Evolutionary conservation across 2,329 filamentous ascomycete species (phyloP).

Genomic region (Sporothrix sp.): DNA sequence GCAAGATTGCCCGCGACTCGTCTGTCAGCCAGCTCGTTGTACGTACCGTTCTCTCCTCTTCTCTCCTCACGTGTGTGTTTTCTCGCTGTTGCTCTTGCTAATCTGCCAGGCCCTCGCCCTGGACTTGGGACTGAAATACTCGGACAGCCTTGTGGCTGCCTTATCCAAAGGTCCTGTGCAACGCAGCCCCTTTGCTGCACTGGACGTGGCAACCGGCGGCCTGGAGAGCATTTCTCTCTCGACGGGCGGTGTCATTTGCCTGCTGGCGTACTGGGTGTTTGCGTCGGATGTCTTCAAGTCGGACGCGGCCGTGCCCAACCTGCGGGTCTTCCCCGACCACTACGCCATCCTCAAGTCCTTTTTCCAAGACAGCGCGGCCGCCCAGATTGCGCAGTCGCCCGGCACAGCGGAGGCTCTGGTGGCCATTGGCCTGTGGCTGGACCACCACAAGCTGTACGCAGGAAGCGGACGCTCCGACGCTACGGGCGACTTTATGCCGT

Average conservation of each 20-base stretch:
- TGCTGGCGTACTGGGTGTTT: slow-evolving; percentile 54
- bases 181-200: slow-evolving; percentile 34
- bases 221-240: slow-evolving; percentile 48
- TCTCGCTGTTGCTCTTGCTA: background rate
- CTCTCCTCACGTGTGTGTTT: background rate
- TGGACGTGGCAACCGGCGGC: slow-evolving; percentile 17
- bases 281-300: slow-evolving; percentile 52
- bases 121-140: slow-evolving; percentile 46
- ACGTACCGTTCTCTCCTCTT: slow-evolving; percentile 14
- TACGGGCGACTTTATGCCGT: slow-evolving; percentile 40
- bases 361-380: slow-evolving; percentile 40
- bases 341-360: slow-evolving; percentile 43
- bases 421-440: slow-evolving; percentile 49
- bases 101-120: slow-evolving; percentile 48
- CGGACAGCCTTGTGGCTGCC: slow-evolving; percentile 37
- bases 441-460: slow-evolving; percentile 31
- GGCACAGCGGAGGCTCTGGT: slow-evolving; percentile 51
- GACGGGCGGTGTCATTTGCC: slow-evolving; percentile 47
- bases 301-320: slow-evolving; percentile 40
- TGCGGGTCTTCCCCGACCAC: slow-evolving; percentile 53
- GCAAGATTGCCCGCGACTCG: slow-evolving; percentile 51
- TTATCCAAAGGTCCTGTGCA: slow-evolving; percentile 33
- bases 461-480: slow-evolving; percentile 22
- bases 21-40: slow-evolving; percentile 65
- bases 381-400: slow-evolving; percentile 37